Base-by-base conservation (phyloP, 129 eudicot genomes). In the Flaveria ramosissima region DNA sequence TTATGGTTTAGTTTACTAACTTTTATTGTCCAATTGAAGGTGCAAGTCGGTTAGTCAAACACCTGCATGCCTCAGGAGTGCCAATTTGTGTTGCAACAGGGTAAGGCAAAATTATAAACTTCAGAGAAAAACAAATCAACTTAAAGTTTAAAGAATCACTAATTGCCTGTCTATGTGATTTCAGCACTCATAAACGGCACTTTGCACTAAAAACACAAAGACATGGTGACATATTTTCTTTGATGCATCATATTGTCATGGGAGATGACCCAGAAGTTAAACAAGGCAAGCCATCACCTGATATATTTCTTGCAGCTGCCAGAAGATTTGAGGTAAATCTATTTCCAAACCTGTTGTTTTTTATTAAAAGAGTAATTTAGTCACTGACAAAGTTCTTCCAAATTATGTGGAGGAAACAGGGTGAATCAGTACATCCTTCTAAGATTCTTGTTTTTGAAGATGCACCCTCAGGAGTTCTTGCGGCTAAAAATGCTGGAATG, bases 211-310 rank as follows among this genome's bases (percentile, higher is more conserved):
- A 95, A 83, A 92, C 99, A 77, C 92, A 91, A 80, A 88, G 83
- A 61, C 99, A 95, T 36, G 83, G 89, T 76, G 96, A 89, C 50
- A 67, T 95, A 46, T 95, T 95, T 74, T 86, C 96, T 51, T 84
- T 91, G 86, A 92, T 95, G 99, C 99, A 91, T 85, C 99, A 91
- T 84, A 83, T 95, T 36, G 99, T 95, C 57, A 82, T 73, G 79
- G 99, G 99, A 6, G 99, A 95, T 88, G 99, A 95, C 82, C 96
- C 96, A 30, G 99, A 95, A 88, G 97, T 95, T 69, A 92, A 89
- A 83, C 90, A 91, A 84, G 99, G 99, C 77, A 95, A 95, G 71
- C 99, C 97, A 76, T 85, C 99, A 77, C 97, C 97, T 16, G 99
- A 95, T 83, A 86, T 85, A 52, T 95, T 91, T 83, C 90, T 91